phyloP scores from a whole-genome alignment of 768 basidiomycete species.

The Infundibulicybe gibba region DNA sequence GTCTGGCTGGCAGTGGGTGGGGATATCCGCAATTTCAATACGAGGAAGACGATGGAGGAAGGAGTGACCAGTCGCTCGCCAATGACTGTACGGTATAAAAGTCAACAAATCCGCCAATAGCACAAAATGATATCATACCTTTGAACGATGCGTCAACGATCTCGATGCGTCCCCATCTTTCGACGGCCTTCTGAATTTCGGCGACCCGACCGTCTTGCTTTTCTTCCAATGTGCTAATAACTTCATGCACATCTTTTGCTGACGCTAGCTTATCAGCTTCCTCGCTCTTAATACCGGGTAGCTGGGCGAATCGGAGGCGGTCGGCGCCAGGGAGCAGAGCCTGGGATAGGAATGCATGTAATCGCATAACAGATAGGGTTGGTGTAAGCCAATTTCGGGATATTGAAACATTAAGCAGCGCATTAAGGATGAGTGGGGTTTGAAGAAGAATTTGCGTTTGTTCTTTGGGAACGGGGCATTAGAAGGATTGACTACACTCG shows the following conservation, averaged over 20 bases:
- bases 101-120: neutral
- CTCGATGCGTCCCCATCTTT: conserved; percentile 73
- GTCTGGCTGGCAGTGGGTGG: conserved; percentile 40
- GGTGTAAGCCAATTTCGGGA: conserved; percentile 89
- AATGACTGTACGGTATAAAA: conserved; percentile 53
- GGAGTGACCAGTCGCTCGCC: conserved; percentile 89
- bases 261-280: conserved; percentile 35
- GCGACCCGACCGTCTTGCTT: conserved; percentile 43
- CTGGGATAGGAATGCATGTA: conserved; percentile 83
- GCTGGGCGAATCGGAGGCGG: conserved; percentile 56
- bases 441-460: conserved; percentile 70
- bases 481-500: neutral
- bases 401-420: conserved; percentile 77
- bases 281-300: conserved; percentile 65
- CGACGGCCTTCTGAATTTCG: conserved; percentile 62
- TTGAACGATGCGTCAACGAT: conserved; percentile 83
- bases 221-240: conserved; percentile 47
- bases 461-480: conserved; percentile 38
- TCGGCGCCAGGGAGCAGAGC: conserved; percentile 65
- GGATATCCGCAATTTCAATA: conserved; percentile 76
- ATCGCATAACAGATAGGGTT: conserved; percentile 72
- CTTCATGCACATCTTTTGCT: conserved; percentile 39
- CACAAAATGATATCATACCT: conserved; percentile 39
- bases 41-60: conserved; percentile 81
- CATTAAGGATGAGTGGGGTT: conserved; percentile 69